phyloP scores from a whole-genome alignment of 768 basidiomycete species.

The Lactifluus pinguis region DNA sequence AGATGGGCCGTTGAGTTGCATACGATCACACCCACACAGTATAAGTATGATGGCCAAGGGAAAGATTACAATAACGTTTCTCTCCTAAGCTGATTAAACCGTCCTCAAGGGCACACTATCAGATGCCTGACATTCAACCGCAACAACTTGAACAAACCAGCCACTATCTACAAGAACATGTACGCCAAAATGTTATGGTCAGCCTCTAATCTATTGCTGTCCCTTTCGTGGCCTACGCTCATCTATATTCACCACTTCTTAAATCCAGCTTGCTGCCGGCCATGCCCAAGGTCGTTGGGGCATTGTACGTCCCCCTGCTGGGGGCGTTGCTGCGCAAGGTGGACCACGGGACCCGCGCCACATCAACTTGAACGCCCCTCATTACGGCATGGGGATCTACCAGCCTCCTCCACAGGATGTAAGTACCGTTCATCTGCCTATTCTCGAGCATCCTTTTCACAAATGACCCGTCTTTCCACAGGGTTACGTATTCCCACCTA shows the following conservation, averaged over 20 bases:
- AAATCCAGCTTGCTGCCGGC: background rate
- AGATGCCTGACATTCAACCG: background rate
- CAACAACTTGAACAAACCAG: background rate
- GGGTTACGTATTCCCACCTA: background rate
- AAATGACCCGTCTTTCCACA: background rate
- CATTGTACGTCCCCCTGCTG: background rate
- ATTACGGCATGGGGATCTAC: background rate
- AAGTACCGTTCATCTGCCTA: background rate
- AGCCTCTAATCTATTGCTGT: background rate
- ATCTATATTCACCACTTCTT: conserved; percentile 30
- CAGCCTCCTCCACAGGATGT: background rate
- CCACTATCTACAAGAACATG: too few species aligned
- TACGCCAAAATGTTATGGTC: background rate
- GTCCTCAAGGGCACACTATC: background rate
- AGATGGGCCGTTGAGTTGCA: too few species aligned
- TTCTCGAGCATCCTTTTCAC: background rate
- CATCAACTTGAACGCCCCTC: too few species aligned
- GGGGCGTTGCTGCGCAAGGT: background rate
- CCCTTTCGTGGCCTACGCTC: background rate
- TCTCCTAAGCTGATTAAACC: too few species aligned
- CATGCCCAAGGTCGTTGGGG: background rate
- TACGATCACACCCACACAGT: too few species aligned
- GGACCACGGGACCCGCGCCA: background rate
- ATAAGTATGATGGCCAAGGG: too few species aligned
- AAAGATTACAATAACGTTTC: too few species aligned